These are phyloP conservation scores for Rhodotorula sp. DNA, from an alignment of 1,284 basidiomycete genomes.

Conservation along the genomic window DNA sequence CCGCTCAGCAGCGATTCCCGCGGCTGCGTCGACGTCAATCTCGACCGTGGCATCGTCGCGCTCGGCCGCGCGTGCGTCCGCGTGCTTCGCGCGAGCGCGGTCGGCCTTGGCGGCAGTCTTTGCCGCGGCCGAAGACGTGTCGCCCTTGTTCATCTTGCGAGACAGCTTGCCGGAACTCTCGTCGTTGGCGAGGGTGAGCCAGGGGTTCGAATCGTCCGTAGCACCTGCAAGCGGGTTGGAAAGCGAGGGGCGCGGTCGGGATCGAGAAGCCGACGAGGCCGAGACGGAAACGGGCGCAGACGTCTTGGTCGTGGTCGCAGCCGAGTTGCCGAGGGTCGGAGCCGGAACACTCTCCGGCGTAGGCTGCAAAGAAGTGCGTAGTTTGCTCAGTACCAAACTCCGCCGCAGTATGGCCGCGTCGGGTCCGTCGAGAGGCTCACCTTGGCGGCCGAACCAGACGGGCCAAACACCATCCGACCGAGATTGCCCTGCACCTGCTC, in stretches of 20 bases:
- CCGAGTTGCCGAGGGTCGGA: slow-evolving; percentile 21
- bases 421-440: not conserved
- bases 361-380: too few species aligned
- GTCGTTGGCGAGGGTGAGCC: slow-evolving; percentile 57
- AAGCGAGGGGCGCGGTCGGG: slow-evolving; percentile 21
- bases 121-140: slow-evolving; percentile 50
- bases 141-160: slow-evolving; percentile 67
- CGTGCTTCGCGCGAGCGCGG: slow-evolving; percentile 30
- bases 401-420: slow-evolving; percentile 2
- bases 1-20: slow-evolving; percentile 49
- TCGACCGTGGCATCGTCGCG: slow-evolving; percentile 77
- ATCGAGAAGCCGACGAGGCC: slow-evolving; percentile 21
- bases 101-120: slow-evolving; percentile 39
- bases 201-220: slow-evolving; percentile 61
- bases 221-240: slow-evolving; percentile 23
- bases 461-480: slow-evolving; percentile 56
- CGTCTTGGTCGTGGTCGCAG: slow-evolving; percentile 37
- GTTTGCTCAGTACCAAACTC: not conserved
- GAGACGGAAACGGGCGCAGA: slow-evolving; percentile 41
- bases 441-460: slow-evolving; percentile 39
- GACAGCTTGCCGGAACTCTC: slow-evolving; percentile 50
- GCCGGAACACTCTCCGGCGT: not conserved
- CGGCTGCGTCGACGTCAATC: slow-evolving; percentile 55
- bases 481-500: slow-evolving; percentile 52
- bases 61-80: slow-evolving; percentile 55